These are phyloP conservation scores for Liriodendron chinense DNA, from an alignment of 164 flowering plant species.

Conservation along the genomic window DNA sequence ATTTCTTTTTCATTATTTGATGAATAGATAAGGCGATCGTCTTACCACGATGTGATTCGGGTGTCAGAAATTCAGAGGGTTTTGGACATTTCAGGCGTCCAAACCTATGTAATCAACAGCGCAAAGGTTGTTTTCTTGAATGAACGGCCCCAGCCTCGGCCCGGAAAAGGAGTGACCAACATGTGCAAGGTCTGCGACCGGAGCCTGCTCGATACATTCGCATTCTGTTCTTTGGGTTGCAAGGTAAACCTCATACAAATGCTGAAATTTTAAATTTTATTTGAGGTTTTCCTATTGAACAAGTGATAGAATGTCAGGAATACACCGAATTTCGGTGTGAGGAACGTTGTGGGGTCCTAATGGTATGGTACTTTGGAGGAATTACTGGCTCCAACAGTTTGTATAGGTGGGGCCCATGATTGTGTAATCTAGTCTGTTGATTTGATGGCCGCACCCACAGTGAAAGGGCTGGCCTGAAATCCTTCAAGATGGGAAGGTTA, in stretches of 20 bases:
- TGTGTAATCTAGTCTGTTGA: too few relatives aligned
- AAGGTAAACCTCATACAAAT: conserved; percentile 30
- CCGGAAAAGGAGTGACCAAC: conserved; percentile 47
- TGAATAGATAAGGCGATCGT: conserved; percentile 51
- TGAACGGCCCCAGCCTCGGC: conserved; percentile 57
- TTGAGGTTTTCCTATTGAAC: not conserved
- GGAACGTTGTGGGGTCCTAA: too few relatives aligned
- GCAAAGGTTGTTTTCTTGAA: conserved; percentile 54
- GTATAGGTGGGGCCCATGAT: too few relatives aligned
- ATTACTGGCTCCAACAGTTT: not conserved
- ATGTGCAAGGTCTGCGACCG: conserved; percentile 46
- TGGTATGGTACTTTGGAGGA: not conserved
- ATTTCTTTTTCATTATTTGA: not conserved
- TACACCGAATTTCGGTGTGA: too few relatives aligned
- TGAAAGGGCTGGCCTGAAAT: too few relatives aligned
- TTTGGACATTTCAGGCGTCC: conserved; percentile 47
- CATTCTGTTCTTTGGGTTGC: conserved; percentile 55
- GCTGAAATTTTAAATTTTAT: not conserved
- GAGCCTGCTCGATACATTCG: conserved; percentile 47
- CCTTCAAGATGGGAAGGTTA: too few relatives aligned
- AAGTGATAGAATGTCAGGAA: not conserved
- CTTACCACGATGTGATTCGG: conserved; percentile 57
- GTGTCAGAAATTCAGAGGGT: conserved; percentile 52
- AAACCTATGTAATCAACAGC: conserved; percentile 55
- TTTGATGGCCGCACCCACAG: too few relatives aligned